Evolutionary conservation across 495 filamentous ascomycete genomes (phyloP), one percentile per base, ranked within the genome.

Genomic region (Podospora conica): DNA sequence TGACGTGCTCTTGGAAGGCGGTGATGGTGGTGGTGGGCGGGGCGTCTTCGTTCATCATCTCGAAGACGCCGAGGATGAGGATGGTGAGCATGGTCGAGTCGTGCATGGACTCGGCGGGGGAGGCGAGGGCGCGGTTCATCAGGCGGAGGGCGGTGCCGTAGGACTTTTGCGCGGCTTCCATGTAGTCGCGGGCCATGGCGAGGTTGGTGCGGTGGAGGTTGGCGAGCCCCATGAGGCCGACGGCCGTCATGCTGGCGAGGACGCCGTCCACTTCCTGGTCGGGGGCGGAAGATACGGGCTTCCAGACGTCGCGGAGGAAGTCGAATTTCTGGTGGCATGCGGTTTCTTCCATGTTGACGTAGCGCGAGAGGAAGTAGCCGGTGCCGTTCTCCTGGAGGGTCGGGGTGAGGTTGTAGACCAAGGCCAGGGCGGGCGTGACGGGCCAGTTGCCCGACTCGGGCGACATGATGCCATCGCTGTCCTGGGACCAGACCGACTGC

Each of bases 11-110:
- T 48, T 81, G 82, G 79, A 86, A 90, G 3, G 82, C 82, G 21
- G 77, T 73, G 27, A 86, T 76, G 25, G 80, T 80, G 54, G 73
- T 64, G 25, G 76, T 77, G 40, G 75, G 71, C 11, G 78, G 75
- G 9, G 76, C 71, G 64, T 77, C 75, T 62, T 83, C 83, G 0
- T 81, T 78, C 53, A 87, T 79, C 65, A 85, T 80, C 68, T 77
- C 84, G 61, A 85, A 88, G 3, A 86, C 72, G n/a, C 82, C 82
- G 48, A 90, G 77, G 33, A 88, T 80, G 23, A 90, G 75, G 33
- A 88, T 82, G 1, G 85, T 80, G 29, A 87, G 83, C 65, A 90
- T 81, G 4, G 87, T 87, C 58, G 79, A 79, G 71, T 90, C 87
- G 55, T 85, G 81, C 66, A 80, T 82, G 54, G 84, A 85, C 53